Base-by-base conservation (phyloP, 2,329 filamentous ascomycete species). In the Hortaea werneckii region DNA sequence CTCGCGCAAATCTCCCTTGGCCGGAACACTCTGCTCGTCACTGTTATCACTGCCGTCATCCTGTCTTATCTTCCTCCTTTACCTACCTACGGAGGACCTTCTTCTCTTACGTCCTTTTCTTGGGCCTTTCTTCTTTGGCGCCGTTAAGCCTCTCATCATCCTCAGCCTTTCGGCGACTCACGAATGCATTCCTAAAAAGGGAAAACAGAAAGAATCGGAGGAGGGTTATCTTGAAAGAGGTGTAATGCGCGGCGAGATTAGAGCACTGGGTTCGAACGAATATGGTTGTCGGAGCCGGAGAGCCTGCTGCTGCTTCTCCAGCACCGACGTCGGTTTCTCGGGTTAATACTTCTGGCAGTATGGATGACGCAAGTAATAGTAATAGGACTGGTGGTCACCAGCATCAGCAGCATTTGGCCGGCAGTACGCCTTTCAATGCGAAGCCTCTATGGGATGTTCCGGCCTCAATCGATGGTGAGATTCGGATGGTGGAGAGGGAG, bases 211-310 rank as follows among this genome's bases (percentile, higher is more conserved):
- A n/a, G 32, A 35, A 35, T 35, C 9, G 32, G 32, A 35, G 32
- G 32, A 2, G 4, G n/a, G 4, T 2, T 35, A 2, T 3, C 4
- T 34, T 7, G 32, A 4, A 9, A 9, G 32, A 9, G 32, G 8
- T 35, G 32, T 35, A 20, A 47, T 48, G 47, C 38, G 20, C 5
- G 20, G 20, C 20, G 42, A 43, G 46, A 44, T 41, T 12, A 48
- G 46, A 47, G 51, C 53, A 27, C 45, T 54, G 10, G 54, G 53
- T 32, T 50, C 49, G 29, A 57, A 57, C 50, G 55, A 56, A 46
- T 58, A 55, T 50, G 55, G 55, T 43, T 58, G 55, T 51, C 43
- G 55, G 37, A 53, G 49, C 43, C 43, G 55, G 47, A 51, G 55
- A 46, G 41, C 42, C 2, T 9, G 3, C 32, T 9, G 32, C 43